Base-by-base conservation (phyloP, 306 rosid species). In the Vicia villosa region DNA sequence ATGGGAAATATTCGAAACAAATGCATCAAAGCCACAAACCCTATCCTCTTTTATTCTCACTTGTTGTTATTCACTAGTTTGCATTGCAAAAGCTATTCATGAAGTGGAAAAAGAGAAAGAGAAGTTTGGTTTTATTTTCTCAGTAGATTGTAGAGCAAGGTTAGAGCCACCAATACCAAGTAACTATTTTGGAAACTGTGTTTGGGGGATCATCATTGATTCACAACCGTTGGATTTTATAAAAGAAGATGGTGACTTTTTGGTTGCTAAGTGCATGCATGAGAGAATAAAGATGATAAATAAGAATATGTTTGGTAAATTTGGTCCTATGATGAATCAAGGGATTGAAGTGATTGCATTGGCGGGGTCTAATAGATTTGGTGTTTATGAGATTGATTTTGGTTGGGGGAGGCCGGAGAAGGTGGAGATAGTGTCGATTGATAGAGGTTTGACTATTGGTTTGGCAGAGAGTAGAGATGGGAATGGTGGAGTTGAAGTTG, bases 351-450 rank as follows among this genome's bases (percentile, higher is more conserved):
- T 6, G 0, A 11, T 81, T 0, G 75, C 78, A 22, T 66, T 73
- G 1, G 81, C 85, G 0, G 90, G 87, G 28, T 82, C 86, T 40
- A 78, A 67, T 15, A 21, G 83, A 17, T 74, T 82, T 47, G 77
- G 83, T 20, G 69, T 85, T 17, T 85, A 82, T 37, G 77, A 37
- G 0, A 28, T n/a, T 22, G 86, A 85, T 58, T 82, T 82, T 61
- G 86, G 89, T 12, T 85, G 84, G 86, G 89, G 86, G 2, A 77
- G 7, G 42, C 84, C 86, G 0, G 21, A 5, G 2, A 82, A 79
- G 71, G 86, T 85, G 72, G 86, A 77, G 69, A 55, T 77, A 26
- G 15, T 50, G 3, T 79, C 83, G 0, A n/a, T 32, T 6, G 37
- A 32, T 32, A 32, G 37, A 32, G 9, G 9, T 5, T 6, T 32